Evolutionary conservation across 768 basidiomycete species (phyloP), one percentile per base, ranked within the genome.

Genomic region (Lentinus brumalis): DNA sequence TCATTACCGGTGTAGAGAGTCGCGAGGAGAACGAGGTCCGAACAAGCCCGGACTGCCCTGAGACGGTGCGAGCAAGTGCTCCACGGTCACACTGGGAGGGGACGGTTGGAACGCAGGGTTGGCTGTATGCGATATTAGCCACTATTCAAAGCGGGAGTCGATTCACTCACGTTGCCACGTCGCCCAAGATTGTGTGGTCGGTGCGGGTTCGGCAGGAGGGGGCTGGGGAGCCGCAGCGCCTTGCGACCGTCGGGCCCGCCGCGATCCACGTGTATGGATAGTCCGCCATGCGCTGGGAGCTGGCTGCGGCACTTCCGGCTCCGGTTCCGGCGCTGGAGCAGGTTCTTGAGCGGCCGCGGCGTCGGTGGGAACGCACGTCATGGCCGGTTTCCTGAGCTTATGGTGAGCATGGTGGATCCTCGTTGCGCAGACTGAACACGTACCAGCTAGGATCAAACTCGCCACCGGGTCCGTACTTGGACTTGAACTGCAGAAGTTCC

Each of bases 371-470:
- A 59, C 57, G 31, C 62, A 63, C 9, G 58, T 59, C 62, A 63
- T 63, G 16, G 54, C 62, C 12, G 62, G 62, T 56, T 63, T 63
- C 62, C 62, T 63, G 49, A 8, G 35, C 10, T 29, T 0, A 39
- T 54, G 7, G 49, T 50, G 9, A 46, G 15, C 29, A 31, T 16
- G 31, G 9, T 31, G 35, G 15, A 18, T 26, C 21, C 18, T 15
- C 11, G 2, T 16, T 14, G 9, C n/a, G n/a, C 9, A 4, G 35
- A 4, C 15, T 6, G 14, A 7, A 35, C 2, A 69, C 75, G 64
- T 40, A 86, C 92, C 92, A 94, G n/a, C 90, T 86, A 8, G 87
- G 83, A 67, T 92, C 88, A 68, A 89, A 94, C 71, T 92, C 88
- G 53, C 92, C 92, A 57, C 91, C 91, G n/a, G 91, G 86, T 5